phyloP scores from a whole-genome alignment of 164 flowering plant genomes.

The Warburgia ugandensis region DNA sequence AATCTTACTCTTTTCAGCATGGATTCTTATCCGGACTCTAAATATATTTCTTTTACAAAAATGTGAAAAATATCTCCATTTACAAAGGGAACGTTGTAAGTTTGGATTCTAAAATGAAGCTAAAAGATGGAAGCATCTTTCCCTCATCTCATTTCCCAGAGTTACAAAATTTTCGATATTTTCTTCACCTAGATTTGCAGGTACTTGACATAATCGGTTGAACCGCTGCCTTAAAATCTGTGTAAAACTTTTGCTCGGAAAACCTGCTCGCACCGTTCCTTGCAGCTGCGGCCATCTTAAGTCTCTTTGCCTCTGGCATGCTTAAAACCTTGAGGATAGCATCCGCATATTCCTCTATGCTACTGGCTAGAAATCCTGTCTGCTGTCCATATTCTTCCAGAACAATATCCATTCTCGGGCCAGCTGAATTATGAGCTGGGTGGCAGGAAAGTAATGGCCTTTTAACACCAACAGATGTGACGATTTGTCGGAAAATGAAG shows the following conservation, averaged over 20 bases:
- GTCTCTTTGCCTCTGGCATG: conserved; percentile 61
- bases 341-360: conserved; percentile 67
- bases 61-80: too few species aligned
- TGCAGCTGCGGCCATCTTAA: conserved; percentile 75
- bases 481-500: neutral
- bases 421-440: conserved; percentile 92
- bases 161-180: too few species aligned
- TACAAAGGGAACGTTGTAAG: too few species aligned
- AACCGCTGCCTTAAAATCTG: conserved; percentile 68
- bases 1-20: too few species aligned
- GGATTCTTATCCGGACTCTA: too few species aligned
- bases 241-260: conserved; percentile 75
- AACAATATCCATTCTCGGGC: conserved; percentile 94
- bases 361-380: conserved; percentile 76
- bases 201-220: conserved; percentile 39
- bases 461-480: neutral
- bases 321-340: conserved; percentile 53
- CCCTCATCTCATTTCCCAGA: too few species aligned
- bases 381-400: conserved; percentile 67
- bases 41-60: too few species aligned
- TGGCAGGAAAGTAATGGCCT: neutral
- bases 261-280: conserved; percentile 62
- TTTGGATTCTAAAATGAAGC: too few species aligned
- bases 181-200: too few species aligned
- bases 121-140: too few species aligned